Percentiles rank a stretch among this genome's conserved stretches.
These are phyloP conservation scores for Fusarium floridanum DNA, from an alignment of 2,329 filamentous ascomycete genomes.

Conservation along the genomic window DNA sequence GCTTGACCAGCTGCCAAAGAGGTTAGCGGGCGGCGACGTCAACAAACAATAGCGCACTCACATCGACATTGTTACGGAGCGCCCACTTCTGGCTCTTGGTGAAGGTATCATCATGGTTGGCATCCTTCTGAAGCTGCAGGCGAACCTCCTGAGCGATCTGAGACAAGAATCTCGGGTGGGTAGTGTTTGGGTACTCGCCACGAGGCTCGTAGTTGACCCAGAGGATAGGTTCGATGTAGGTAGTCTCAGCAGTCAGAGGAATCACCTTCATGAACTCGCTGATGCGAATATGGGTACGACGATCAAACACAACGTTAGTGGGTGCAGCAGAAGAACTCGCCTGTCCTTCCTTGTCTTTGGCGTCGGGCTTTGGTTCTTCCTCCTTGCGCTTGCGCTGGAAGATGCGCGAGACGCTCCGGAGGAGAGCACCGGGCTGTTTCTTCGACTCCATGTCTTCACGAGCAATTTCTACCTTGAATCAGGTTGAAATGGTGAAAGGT, in stretches of 20 bases:
- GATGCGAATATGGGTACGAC: neutral
- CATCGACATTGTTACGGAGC: conserved; percentile 28
- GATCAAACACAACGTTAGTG: neutral
- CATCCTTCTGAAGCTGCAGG: neutral
- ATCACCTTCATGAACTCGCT: neutral
- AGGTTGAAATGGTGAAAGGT: neutral
- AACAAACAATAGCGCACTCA: neutral
- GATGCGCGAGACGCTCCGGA: neutral
- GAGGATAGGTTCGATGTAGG: neutral
- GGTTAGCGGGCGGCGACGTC: neutral
- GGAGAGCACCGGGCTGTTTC: neutral
- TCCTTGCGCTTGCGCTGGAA: neutral
- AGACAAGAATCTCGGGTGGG: neutral
- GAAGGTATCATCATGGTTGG: neutral
- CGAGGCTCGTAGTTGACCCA: neutral
- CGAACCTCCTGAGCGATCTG: neutral
- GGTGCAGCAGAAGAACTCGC: neutral
- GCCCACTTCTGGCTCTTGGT: neutral
- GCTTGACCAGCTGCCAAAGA: conserved; percentile 35
- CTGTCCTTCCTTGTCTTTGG: neutral
- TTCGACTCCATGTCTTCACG: neutral
- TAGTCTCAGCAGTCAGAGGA: neutral
- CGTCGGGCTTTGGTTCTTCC: neutral
- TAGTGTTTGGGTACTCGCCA: neutral
- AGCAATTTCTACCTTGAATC: neutral